Conservation (phyloP, 1,284 basidiomycete genomes). For the Leccinum pallidistipes region DNA sequence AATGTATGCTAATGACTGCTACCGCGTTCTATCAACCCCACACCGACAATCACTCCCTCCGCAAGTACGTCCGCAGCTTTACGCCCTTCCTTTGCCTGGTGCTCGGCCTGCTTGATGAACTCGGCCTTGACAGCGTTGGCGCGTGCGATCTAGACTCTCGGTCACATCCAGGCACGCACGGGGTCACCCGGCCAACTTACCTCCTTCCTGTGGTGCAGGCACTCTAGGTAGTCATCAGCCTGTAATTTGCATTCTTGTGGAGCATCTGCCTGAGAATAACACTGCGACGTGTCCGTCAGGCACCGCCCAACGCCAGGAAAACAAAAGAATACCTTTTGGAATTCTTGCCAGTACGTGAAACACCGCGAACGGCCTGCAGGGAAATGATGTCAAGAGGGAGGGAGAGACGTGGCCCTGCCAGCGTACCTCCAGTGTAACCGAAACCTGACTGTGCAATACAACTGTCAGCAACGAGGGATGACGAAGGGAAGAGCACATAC, state of each 20-base stretch:
- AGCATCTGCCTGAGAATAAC: slow-evolving; percentile 82
- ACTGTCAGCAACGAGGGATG: slow-evolving; percentile 18
- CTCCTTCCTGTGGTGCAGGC: slow-evolving; percentile 90
- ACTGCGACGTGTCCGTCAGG: slow-evolving; percentile 46
- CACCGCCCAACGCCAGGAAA: background rate
- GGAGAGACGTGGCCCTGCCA: background rate
- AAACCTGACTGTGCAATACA: slow-evolving; percentile 29
- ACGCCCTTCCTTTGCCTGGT: slow-evolving; percentile 65
- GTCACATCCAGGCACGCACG: slow-evolving; percentile 8
- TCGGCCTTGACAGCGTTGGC: slow-evolving; percentile 74
- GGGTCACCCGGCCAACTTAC: slow-evolving; percentile 41
- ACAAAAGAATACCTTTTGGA: slow-evolving; percentile 59
- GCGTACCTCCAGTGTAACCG: slow-evolving; percentile 35
- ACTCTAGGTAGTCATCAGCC: slow-evolving; percentile 91
- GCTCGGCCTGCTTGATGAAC: slow-evolving; percentile 67
- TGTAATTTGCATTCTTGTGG: slow-evolving; percentile 74
- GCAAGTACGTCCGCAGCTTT: slow-evolving; percentile 74
- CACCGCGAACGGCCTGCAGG: slow-evolving; percentile 80
- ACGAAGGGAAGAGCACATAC: slow-evolving; percentile 19
- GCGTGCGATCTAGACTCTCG: slow-evolving; percentile 58
- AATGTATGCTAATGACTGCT: background rate
- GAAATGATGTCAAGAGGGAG: slow-evolving; percentile 14
- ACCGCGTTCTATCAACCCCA: slow-evolving; percentile 68
- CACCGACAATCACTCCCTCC: slow-evolving; percentile 71
- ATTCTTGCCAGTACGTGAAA: slow-evolving; percentile 93